A percentile compares a stretch with the other conserved stretches of the same genome.
phyloP scores from a whole-genome alignment of 1,284 basidiomycete genomes.

The Leucoagaricus sp. region DNA sequence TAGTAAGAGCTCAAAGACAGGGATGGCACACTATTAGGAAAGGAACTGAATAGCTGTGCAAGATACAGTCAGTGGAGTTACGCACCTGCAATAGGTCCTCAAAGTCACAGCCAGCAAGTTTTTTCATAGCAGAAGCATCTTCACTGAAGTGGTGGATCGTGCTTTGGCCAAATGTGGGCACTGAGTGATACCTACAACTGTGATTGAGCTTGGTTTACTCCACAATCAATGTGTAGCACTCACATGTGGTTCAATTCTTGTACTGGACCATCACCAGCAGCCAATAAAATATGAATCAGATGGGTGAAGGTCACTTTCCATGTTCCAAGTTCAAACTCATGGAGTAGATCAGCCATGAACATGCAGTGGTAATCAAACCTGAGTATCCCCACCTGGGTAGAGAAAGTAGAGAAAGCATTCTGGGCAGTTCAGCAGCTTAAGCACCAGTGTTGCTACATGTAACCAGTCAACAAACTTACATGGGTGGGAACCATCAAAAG shows the following conservation, averaged over 20 bases:
- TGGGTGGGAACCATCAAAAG: neutral
- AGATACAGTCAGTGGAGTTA: too few relatives aligned
- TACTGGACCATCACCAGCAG: neutral
- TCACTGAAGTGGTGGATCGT: slow-evolving; percentile 22
- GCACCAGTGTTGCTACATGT: neutral
- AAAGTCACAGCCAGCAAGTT: slow-evolving; percentile 35
- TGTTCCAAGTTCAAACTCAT: slow-evolving; percentile 22
- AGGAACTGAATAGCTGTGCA: too few relatives aligned
- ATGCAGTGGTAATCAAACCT: slow-evolving; percentile 21
- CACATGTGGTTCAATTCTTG: slow-evolving; percentile 5
- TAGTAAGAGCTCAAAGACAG: slow-evolving; percentile 8
- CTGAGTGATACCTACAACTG: slow-evolving; percentile 20
- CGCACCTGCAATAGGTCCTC: slow-evolving; percentile 37
- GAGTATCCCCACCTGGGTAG: too few relatives aligned
- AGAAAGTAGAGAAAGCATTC: slow-evolving; percentile 22
- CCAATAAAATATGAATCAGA: slow-evolving; percentile 20
- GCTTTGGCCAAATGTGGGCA: slow-evolving; percentile 27
- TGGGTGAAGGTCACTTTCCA: slow-evolving; percentile 22
- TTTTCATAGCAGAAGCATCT: slow-evolving; percentile 23
- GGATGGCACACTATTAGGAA: slow-evolving; percentile 13
- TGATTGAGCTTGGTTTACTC: neutral
- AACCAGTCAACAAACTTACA: too few relatives aligned
- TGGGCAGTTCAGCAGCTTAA: slow-evolving; percentile 4
- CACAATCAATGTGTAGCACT: neutral
- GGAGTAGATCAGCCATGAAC: too few relatives aligned